These are phyloP conservation scores for Phaeotremella fagi DNA, from an alignment of 768 basidiomycete genomes.

Conservation along the genomic window DNA sequence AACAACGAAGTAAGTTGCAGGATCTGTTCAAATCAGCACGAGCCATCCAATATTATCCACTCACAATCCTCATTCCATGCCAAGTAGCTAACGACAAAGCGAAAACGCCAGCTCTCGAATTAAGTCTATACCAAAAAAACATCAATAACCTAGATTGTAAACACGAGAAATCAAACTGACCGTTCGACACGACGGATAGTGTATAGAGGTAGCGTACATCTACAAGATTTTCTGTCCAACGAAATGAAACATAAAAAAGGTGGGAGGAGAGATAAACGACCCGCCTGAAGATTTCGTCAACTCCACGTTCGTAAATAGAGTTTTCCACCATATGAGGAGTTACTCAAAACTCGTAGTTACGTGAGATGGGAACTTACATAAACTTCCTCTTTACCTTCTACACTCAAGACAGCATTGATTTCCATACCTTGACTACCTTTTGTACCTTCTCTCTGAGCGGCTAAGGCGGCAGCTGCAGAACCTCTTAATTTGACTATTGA, in stretches of 20 bases:
- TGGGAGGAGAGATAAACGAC: slow-evolving; percentile 79
- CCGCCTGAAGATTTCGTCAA: no score
- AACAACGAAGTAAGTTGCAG: slow-evolving; percentile 89
- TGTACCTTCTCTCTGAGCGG: slow-evolving; percentile 34
- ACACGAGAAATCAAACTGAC: no score
- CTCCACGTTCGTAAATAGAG: no score
- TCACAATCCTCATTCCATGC: slow-evolving; percentile 89
- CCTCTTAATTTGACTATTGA: slow-evolving; percentile 29
- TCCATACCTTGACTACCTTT: slow-evolving; percentile 57
- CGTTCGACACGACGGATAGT: slow-evolving; percentile 90
- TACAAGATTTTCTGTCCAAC: slow-evolving; percentile 83
- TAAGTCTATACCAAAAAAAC: slow-evolving; percentile 60
- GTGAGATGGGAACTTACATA: slow-evolving; percentile 65
- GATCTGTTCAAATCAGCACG: slow-evolving; percentile 50
- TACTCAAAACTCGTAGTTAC: no score
- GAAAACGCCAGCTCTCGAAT: slow-evolving; percentile 89
- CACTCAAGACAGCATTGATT: slow-evolving; percentile 79
- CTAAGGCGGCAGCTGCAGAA: slow-evolving; percentile 2
- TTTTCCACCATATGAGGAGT: no score
- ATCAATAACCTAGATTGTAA: no score
- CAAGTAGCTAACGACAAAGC: slow-evolving; percentile 90
- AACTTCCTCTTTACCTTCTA: slow-evolving; percentile 82
- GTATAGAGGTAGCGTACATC: slow-evolving; percentile 84
- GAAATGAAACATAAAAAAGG: slow-evolving; percentile 88
- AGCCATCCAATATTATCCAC: slow-evolving; percentile 41